Evolutionary conservation across 805 yeast species (phyloP), one percentile per base, ranked within the genome.

Genomic region (Priceomyces carsonii): DNA sequence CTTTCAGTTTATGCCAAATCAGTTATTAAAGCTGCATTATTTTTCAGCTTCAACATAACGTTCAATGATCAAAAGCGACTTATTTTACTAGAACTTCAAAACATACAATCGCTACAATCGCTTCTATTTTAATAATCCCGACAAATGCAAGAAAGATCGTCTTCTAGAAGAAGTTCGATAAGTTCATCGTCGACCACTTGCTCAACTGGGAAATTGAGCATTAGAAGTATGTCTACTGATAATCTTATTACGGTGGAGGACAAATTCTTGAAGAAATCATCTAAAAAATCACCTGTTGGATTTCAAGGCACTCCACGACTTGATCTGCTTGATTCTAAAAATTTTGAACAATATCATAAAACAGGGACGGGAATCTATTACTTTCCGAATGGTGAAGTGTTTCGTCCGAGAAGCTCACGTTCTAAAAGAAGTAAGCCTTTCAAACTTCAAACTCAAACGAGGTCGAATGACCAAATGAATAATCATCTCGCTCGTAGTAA

Each of bases 301-400:
- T 31, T n/a, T 22, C 39, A 23, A n/a, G 18, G 9, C 35, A 39
- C 14, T 4, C 28, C 23, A 31, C 38, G 29, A 3, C 29, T 28
- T 14, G 26, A 28, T 26, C 33, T 29, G 33, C 14, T 29, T 19
- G 33, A 29, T 12, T 29, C 33, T 7, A 29, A 19, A 12, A 18
- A 10, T 9, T 24, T 10, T 3, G 39, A 32, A 18, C 26, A 23
- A 15, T 39, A 38, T 28, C 39, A 33, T 18, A 50, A 45, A 33
- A 36, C 43, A 8, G 33, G 37, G 34, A 36, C 33, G 13, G 57
- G 66, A 8, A 41, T 63, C 10, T 69, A 55, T 45, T 66, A 59
- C 42, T 75, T 75, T 47, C 79, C 79, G 10, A 74, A 75, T 48
- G 80, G 80, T 32, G 80, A 75, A 46, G 62, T 73, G 2, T 75